These are phyloP conservation scores for Cryptosporidium baileyi DNA, from an alignment of 169 alveolate species.

Conservation along the genomic window DNA sequence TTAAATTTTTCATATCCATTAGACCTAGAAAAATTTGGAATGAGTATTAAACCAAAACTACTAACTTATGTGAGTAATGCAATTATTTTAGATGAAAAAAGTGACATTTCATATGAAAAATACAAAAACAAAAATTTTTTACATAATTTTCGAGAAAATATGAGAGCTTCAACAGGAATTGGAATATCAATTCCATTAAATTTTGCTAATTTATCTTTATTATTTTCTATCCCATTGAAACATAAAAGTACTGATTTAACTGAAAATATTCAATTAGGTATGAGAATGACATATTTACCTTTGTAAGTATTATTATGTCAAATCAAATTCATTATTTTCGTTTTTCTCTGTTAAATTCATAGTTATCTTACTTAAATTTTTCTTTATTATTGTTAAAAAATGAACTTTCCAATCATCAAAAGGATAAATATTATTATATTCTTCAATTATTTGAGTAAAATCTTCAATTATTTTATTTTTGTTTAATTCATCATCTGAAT, in stretches of 20 bases:
- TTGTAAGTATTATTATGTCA: slow-evolving; percentile 18
- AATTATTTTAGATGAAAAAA: neutral
- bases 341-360: slow-evolving; percentile 6
- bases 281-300: slow-evolving; percentile 52
- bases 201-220: slow-evolving; percentile 17
- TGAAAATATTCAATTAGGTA: slow-evolving; percentile 50
- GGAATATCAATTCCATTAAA: slow-evolving; percentile 39
- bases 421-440: slow-evolving; percentile 51
- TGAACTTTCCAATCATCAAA: slow-evolving; percentile 65
- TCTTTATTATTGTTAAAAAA: slow-evolving; percentile 31
- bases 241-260: slow-evolving; percentile 5
- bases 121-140: neutral
- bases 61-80: slow-evolving; percentile 12
- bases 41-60: slow-evolving; percentile 6
- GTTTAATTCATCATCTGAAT: neutral
- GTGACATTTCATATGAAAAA: neutral
- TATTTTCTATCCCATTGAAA: slow-evolving; percentile 27
- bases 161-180: slow-evolving; percentile 51
- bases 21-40: neutral
- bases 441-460: slow-evolving; percentile 30
- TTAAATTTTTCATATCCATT: slow-evolving; percentile 10
- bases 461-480: slow-evolving; percentile 26
- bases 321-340: slow-evolving; percentile 53
- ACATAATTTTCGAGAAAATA: neutral
- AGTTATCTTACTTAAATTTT: neutral